phyloP scores from a whole-genome alignment of 441 rosid genomes.

The Iberis amara region DNA sequence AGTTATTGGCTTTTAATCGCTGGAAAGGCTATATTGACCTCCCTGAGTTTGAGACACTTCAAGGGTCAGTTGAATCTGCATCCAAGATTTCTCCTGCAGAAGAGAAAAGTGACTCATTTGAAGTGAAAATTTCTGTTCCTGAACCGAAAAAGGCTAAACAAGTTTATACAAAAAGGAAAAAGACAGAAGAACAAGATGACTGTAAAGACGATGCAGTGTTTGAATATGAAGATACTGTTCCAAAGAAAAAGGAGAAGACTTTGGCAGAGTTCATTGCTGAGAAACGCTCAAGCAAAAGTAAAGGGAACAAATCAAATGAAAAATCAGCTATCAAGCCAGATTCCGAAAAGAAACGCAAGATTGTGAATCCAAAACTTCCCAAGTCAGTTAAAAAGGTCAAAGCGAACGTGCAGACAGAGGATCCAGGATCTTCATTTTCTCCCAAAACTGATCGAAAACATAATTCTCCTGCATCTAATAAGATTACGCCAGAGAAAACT shows the following conservation, averaged over 20 bases:
- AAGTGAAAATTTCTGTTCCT: slow-evolving; percentile 29
- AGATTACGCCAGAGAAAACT: slow-evolving; percentile 30
- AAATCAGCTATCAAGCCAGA: slow-evolving; percentile 24
- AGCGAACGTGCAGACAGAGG: slow-evolving; percentile 28
- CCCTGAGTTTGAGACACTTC: slow-evolving; percentile 46
- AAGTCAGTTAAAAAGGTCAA: slow-evolving; percentile 25
- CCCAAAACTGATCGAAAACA: slow-evolving; percentile 10
- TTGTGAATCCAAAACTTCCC: slow-evolving; percentile 21
- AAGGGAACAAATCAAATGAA: slow-evolving; percentile 28
- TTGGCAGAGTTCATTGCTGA: slow-evolving; percentile 50
- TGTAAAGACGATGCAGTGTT: slow-evolving; percentile 35
- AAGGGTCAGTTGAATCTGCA: slow-evolving; percentile 41
- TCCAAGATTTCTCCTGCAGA: slow-evolving; percentile 34
- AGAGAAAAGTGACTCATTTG: slow-evolving; percentile 23
- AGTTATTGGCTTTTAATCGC: slow-evolving; percentile 50
- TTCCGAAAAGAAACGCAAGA: slow-evolving; percentile 43
- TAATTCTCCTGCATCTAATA: slow-evolving; percentile 18
- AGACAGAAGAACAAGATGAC: slow-evolving; percentile 29
- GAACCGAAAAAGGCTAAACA: slow-evolving; percentile 25
- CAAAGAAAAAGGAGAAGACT: slow-evolving; percentile 50
- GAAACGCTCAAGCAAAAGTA: slow-evolving; percentile 32
- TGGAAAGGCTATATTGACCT: slow-evolving; percentile 62
- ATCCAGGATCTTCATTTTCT: slow-evolving; percentile 21
- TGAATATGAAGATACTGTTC: slow-evolving; percentile 28
- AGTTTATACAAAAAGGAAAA: slow-evolving; percentile 29